phyloP scores from a whole-genome alignment of 768 basidiomycete species.

The Tephrocybe rancida region DNA sequence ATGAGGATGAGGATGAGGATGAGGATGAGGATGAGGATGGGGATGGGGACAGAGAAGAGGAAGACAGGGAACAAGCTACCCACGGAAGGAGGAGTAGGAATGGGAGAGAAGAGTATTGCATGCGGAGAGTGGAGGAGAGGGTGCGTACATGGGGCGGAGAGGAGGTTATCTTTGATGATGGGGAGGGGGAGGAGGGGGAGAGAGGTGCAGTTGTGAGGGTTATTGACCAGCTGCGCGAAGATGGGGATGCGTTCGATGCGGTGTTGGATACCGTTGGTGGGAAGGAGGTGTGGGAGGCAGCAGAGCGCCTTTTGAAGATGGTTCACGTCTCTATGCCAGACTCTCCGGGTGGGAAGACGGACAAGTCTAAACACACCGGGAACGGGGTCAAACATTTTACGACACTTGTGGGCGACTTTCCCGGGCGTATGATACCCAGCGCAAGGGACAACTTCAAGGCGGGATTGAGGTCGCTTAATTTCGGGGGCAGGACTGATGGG shows the following conservation, averaged over 20 bases:
- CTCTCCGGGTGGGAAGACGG: constrained; percentile 17
- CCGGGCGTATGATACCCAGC: constrained; percentile 64
- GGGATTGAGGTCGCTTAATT: constrained; percentile 63
- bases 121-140: constrained; percentile 50
- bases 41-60: constrained; percentile 30
- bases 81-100: too few species aligned
- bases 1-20: neutral
- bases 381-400: constrained; percentile 61
- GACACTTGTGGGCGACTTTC: constrained; percentile 75
- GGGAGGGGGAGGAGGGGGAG: constrained; percentile 38
- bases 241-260: constrained; percentile 71
- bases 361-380: constrained; percentile 28
- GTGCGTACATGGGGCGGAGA: constrained; percentile 74
- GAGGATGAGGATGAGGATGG: constrained; percentile 11
- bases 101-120: constrained; percentile 41
- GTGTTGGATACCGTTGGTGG: constrained; percentile 87
- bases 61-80: too few species aligned
- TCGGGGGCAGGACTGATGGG: constrained; percentile 23
- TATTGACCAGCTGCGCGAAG: constrained; percentile 50
- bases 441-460: constrained; percentile 75
- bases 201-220: constrained; percentile 51
- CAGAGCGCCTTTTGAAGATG: constrained; percentile 58
- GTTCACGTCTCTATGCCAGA: constrained; percentile 15
- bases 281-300: constrained; percentile 75
- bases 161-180: constrained; percentile 74